Base-by-base conservation (phyloP, 2,329 filamentous ascomycete species). In the Acrodontium crateriforme region DNA sequence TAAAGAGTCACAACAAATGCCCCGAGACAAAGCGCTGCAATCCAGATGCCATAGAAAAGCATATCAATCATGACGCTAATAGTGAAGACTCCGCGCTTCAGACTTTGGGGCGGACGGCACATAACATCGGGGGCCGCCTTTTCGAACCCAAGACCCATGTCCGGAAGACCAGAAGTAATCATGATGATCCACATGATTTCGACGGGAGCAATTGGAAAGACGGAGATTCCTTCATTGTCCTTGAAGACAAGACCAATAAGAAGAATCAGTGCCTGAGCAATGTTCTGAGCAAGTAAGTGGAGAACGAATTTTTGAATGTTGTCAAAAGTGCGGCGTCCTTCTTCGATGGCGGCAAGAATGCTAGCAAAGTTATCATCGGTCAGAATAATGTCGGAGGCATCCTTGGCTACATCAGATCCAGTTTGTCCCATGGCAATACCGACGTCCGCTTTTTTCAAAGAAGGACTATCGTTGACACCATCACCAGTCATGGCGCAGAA, bases 171-270 rank as follows among this genome's bases (percentile, higher is more conserved):
- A 21, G 80, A 87, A 0, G 84, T 93, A 30, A 89, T 69, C 78
- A 92, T 87, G 55, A 92, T 92, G 52, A 93, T 82, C 83, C 82
- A 93, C 34, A 93, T 69, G 37, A 92, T 87, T 44, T 92, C 76
- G 8, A 92, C 72, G 1, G 84, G 82, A 0, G 80, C 74, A 24
- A 92, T 70, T 4, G 83, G 84, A 53, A 91, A 92, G 7, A 92
- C 82, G 0, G 82, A 89, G 35, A 80, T 67, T 6, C 70, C 67
- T 7, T 63, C 59, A 2, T 55, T 40, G 47, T 92, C 84, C 45
- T 83, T 78, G 59, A 92, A 91, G 0, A 66, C 78, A 3, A 92
- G 70, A 29, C 84, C 84, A 20, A 83, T 74, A 15, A 92, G 71
- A 10, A 92, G 63, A 1, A 82, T 74, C 36, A 80, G 74, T 6